phyloP scores from a whole-genome alignment of 2,329 filamentous ascomycete genomes.

The Penicillium olsonii region DNA sequence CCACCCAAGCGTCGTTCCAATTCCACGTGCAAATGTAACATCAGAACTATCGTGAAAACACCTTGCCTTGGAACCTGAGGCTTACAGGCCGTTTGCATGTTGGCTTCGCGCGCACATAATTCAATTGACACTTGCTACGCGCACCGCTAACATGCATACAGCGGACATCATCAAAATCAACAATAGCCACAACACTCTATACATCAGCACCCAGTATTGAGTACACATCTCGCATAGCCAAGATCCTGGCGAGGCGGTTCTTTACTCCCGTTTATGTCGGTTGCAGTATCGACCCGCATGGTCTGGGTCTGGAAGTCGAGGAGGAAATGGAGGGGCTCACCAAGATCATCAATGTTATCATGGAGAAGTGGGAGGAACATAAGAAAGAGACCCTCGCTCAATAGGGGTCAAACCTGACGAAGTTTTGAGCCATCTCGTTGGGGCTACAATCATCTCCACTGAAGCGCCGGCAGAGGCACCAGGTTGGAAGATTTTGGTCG shows the following conservation, averaged over 20 bases:
- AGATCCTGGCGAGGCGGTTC: constrained; percentile 73
- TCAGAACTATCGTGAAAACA: too few relatives aligned
- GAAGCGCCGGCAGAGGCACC: too few relatives aligned
- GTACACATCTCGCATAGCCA: constrained; percentile 82
- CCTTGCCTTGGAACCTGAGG: too few relatives aligned
- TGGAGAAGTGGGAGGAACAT: constrained; percentile 45
- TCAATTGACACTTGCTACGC: too few relatives aligned
- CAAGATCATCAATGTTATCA: constrained; percentile 69
- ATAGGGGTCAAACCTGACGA: background rate
- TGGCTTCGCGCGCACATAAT: too few relatives aligned
- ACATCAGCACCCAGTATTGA: constrained; percentile 72
- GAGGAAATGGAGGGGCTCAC: constrained; percentile 92
- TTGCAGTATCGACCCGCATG: constrained; percentile 78
- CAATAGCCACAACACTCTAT: constrained; percentile 76
- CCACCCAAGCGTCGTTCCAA: too few relatives aligned
- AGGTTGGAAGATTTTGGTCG: too few relatives aligned
- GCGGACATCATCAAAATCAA: constrained; percentile 52
- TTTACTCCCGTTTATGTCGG: constrained; percentile 83
- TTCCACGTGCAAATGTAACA: too few relatives aligned
- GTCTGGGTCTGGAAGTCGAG: constrained; percentile 77
- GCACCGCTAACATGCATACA: constrained; percentile 23
- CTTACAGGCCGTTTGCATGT: too few relatives aligned
- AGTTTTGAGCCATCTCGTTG: too few relatives aligned
- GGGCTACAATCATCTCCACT: background rate
- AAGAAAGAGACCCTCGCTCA: constrained; percentile 1